Evolutionary conservation across 169 alveolate species (phyloP).

Genomic region (Miamiensis avidus): DNA sequence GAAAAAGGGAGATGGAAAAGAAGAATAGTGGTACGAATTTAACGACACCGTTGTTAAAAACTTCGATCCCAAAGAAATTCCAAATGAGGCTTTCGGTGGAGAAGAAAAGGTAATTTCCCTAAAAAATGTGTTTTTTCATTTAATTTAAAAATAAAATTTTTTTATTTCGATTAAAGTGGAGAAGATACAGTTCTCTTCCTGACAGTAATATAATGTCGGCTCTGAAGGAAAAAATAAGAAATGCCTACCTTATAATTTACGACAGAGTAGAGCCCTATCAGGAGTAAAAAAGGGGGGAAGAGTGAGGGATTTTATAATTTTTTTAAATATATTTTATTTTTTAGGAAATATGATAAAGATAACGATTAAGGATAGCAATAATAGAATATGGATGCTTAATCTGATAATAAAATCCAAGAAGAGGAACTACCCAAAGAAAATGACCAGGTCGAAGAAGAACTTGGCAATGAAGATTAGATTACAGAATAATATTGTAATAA

Average conservation of each 20-base stretch:
- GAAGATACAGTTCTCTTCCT: neutral
- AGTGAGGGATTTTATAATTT: neutral
- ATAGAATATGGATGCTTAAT: neutral
- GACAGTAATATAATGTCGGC: neutral
- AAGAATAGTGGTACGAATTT: slow-evolving; percentile 79
- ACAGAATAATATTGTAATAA: no score
- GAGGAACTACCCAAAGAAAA: slow-evolving; percentile 21
- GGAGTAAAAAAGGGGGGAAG: slow-evolving; percentile 1
- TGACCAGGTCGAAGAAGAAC: slow-evolving; percentile 26
- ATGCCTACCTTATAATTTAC: slow-evolving; percentile 71
- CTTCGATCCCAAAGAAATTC: slow-evolving; percentile 69
- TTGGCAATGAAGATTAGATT: no score
- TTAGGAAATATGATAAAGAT: neutral
- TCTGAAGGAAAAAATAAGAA: slow-evolving; percentile 49
- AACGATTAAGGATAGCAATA: neutral
- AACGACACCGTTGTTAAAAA: slow-evolving; percentile 76
- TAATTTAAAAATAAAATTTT: neutral
- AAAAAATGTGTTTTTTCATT: neutral
- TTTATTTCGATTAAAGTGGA: slow-evolving; percentile 3
- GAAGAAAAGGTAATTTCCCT: slow-evolving; percentile 48
- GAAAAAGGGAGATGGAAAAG: slow-evolving; percentile 26
- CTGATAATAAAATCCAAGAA: slow-evolving; percentile 16
- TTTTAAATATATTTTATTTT: no score
- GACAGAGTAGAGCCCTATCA: slow-evolving; percentile 50
- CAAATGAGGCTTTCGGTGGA: slow-evolving; percentile 83